These are phyloP conservation scores for Ustilago sp. DNA, from an alignment of 1,284 basidiomycete genomes.

Conservation along the genomic window DNA sequence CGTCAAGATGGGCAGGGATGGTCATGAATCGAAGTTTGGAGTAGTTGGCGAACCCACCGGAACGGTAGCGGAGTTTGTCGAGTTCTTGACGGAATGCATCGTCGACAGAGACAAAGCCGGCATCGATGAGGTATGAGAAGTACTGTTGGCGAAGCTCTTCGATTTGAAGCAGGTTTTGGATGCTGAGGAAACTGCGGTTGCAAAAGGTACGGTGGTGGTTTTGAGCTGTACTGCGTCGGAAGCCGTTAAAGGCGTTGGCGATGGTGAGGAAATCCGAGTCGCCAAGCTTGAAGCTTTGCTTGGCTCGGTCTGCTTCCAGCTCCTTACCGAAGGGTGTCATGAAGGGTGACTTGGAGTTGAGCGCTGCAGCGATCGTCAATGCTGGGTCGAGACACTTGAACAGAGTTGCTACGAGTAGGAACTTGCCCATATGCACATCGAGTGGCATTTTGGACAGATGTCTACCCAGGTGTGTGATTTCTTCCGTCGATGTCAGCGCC, in stretches of 20 bases:
- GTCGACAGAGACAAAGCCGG: constrained; percentile 83
- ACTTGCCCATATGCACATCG: constrained; percentile 96
- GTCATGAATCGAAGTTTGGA: constrained; percentile 78
- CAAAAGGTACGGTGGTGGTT: constrained; percentile 75
- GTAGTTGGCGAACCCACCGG: constrained; percentile 71
- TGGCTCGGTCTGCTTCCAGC: constrained; percentile 86
- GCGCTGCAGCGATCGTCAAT: constrained; percentile 87
- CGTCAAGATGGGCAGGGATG: constrained; percentile 78
- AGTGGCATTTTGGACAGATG: constrained; percentile 91
- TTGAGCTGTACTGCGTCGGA: constrained; percentile 83
- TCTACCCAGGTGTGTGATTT: constrained; percentile 94
- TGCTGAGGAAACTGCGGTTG: constrained; percentile 84
- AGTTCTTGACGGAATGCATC: constrained; percentile 78
- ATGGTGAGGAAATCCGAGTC: constrained; percentile 97
- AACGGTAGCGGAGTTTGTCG: constrained; percentile 72
- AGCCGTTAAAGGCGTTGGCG: constrained; percentile 88
- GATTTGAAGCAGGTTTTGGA: constrained; percentile 92
- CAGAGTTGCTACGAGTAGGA: constrained; percentile 85
- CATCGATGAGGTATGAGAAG: constrained; percentile 82
- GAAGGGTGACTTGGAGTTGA: constrained; percentile 95
- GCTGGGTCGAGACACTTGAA: constrained; percentile 95
- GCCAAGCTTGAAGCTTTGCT: constrained; percentile 82
- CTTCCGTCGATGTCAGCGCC: constrained; percentile 85
- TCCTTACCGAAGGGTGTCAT: constrained; percentile 85
- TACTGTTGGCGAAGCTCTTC: constrained; percentile 97